Evolutionary conservation across 305 asterid species (phyloP).

Genomic region (Caryopteris hybrid): DNA sequence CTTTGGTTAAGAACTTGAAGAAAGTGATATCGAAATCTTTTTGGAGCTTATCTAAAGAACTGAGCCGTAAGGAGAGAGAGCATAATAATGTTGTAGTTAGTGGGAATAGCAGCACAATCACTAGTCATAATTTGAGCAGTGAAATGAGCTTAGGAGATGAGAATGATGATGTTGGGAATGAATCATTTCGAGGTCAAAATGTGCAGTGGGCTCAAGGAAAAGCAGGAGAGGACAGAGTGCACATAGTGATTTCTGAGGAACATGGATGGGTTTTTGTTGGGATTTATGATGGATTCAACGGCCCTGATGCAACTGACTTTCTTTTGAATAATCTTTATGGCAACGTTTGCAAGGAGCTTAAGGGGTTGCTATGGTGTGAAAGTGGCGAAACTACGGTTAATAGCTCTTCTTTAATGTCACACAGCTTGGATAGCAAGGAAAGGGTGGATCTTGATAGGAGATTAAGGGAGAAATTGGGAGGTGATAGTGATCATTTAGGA

Average conservation of each 20-base stretch:
- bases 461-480: conserved; percentile 46
- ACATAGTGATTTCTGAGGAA: conserved; percentile 85
- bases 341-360: conserved; percentile 73
- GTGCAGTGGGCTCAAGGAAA: conserved; percentile 99
- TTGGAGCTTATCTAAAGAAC: conserved; percentile 44
- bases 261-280: conserved; percentile 95
- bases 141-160: conserved; percentile 68
- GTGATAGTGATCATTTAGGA: conserved; percentile 58
- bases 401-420: conserved; percentile 22
- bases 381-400: conserved; percentile 28
- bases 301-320: conserved; percentile 96
- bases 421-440: conserved; percentile 47
- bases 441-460: conserved; percentile 42
- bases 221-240: conserved; percentile 95
- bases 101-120: conserved; percentile 37
- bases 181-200: conserved; percentile 71
- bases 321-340: conserved; percentile 57
- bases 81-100: conserved; percentile 19
- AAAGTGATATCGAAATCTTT: conserved; percentile 50
- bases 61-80: conserved; percentile 22
- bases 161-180: conserved; percentile 58
- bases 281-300: conserved; percentile 85
- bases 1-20: conserved; percentile 43
- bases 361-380: conserved; percentile 75
- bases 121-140: conserved; percentile 56